Base-by-base conservation (phyloP, 352 stramenopile genomes). In the Phytophthora podocarpi region DNA sequence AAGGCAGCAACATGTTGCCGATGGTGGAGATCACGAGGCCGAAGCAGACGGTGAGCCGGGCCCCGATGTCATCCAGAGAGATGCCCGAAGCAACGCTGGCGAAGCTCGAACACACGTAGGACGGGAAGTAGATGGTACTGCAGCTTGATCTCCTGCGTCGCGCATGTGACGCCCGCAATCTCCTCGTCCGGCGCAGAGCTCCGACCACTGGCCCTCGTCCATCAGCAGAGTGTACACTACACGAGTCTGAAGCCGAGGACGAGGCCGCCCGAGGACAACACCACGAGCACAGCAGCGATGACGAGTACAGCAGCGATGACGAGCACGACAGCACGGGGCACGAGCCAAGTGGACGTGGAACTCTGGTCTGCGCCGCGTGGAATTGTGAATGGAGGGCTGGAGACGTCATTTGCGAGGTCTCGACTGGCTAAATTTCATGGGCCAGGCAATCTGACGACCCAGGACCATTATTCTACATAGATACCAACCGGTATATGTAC, bases 61-160 rank as follows among this genome's bases (percentile, higher is more conserved):
- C 74, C 1, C 77, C 77, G 21, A 80, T 53, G 31, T 81, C 64
- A 56, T 87, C 77, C 36, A 84, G 35, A 4, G 72, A 59, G 10
- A 87, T 18, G 4, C 77, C 74, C 31, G 82, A 87, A 5, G 71
- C 61, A 8, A 70, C 74, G 30, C 79, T 86, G 35, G 71, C 71
- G 30, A 75, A 58, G 55, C 74, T 84, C 23, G 84, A 60, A 30
- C 67, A 80, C 23, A 79, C 59, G 48, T 84, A 87, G 20, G 50
- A 62, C 10, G 77, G 78, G 15, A 72, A 83, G 61, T 77, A 84
- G 35, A 81, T 64, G n/a, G 67, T 82, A 76, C 62, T 87, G 76
- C 52, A 86, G 57, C 24, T 67, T 58, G 10, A 80, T 61, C 39
- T 86, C 74, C 59, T 84, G 74, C 6, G 43, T 36, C 12, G 77